Percentiles rank a stretch among this genome's conserved stretches.
Evolutionary conservation across 2,329 filamentous ascomycete genomes (phyloP).

Genomic region (Exophiala sp.): DNA sequence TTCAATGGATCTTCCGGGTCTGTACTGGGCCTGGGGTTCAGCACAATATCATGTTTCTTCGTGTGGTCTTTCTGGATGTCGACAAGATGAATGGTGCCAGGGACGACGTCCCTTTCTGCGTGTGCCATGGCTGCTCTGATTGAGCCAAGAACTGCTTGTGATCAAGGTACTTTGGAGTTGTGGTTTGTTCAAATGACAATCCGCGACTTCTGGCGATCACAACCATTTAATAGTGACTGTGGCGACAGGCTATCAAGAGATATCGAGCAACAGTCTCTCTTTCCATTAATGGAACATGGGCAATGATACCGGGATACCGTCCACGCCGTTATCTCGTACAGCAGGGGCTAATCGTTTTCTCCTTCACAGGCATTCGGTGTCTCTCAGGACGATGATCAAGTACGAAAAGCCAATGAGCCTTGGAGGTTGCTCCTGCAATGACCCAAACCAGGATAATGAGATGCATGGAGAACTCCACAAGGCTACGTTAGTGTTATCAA

Average conservation of each 20-base stretch:
- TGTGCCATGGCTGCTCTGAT: not conserved
- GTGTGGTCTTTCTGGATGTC: constrained; percentile 9
- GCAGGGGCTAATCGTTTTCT: no score
- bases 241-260: no score
- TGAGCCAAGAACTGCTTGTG: no score
- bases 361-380: no score
- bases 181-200: no score
- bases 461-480: not conserved
- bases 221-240: no score
- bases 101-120: constrained; percentile 2
- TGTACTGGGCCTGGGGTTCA: constrained; percentile 34
- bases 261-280: no score
- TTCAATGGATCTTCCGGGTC: constrained; percentile 41
- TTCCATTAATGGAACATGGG: no score
- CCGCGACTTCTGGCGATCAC: no score
- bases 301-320: no score
- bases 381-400: not conserved
- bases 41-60: constrained; percentile 26
- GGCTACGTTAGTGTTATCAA: not conserved
- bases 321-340: no score
- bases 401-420: not conserved
- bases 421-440: not conserved
- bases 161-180: no score
- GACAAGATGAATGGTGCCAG: constrained; percentile 20
- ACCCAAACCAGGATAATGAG: not conserved